These are phyloP conservation scores for Debaryomyces sp. DNA, from an alignment of 1,139 yeast species.

Conservation along the genomic window DNA sequence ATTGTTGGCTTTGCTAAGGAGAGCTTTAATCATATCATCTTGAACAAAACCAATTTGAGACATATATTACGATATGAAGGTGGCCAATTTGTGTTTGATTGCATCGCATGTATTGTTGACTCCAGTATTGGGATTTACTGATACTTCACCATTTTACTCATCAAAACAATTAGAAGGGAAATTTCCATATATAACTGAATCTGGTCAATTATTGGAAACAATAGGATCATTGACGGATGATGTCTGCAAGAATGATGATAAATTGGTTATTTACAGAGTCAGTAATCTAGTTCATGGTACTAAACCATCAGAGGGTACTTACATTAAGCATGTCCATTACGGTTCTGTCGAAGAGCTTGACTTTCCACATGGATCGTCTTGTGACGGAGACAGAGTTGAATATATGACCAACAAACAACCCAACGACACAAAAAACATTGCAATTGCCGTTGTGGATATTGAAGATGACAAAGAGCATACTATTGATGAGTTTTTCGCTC, in stretches of 20 bases:
- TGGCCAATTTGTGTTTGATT: slow-evolving; percentile 8
- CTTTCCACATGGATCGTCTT: slow-evolving; percentile 19
- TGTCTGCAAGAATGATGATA: slow-evolving; percentile 19
- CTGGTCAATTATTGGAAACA: slow-evolving; percentile 18
- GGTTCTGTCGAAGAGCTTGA: slow-evolving; percentile 25
- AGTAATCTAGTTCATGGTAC: slow-evolving; percentile 16
- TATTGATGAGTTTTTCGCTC: slow-evolving; percentile 21
- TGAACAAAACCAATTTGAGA: not conserved
- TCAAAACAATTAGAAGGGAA: slow-evolving; percentile 17
- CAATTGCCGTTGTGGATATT: slow-evolving; percentile 27
- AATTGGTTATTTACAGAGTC: slow-evolving; percentile 28
- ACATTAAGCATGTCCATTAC: slow-evolving; percentile 36
- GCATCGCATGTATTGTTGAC: slow-evolving; percentile 11
- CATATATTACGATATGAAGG: slow-evolving; percentile 9
- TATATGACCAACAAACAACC: slow-evolving; percentile 8
- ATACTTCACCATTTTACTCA: slow-evolving; percentile 34
- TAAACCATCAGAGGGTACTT: slow-evolving; percentile 16
- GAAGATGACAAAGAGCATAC: slow-evolving; percentile 21
- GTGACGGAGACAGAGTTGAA: slow-evolving; percentile 15
- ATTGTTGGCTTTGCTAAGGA: slow-evolving; percentile 1
- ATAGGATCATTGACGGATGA: slow-evolving; percentile 19
- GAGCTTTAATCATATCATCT: not conserved
- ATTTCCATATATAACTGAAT: slow-evolving; percentile 24
- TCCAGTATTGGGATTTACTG: slow-evolving; percentile 30
- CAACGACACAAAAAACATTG: slow-evolving; percentile 11